Evolutionary conservation across 78 protist species (phyloP).

Genomic region (Dictyostelium firmibasis): DNA sequence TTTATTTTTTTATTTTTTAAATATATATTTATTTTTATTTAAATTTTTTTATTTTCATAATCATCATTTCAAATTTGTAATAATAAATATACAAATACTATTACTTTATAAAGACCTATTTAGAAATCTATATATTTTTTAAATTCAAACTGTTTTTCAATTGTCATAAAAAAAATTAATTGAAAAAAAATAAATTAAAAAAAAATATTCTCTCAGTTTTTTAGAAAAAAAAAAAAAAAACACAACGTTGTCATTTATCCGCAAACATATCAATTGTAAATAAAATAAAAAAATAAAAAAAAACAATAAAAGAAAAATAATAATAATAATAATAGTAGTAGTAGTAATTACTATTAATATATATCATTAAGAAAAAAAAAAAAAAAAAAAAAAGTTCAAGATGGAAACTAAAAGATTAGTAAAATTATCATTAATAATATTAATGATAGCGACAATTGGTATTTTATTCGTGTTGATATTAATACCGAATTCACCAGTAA

Average conservation of each 20-base stretch:
- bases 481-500: conserved; percentile 72
- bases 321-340: neutral
- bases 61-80: neutral
- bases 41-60: too few species aligned
- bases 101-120: too few species aligned
- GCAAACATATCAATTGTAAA: neutral
- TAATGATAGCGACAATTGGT: neutral
- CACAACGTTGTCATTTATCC: neutral
- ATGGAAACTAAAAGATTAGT: conserved; percentile 5
- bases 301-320: neutral
- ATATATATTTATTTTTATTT: too few species aligned
- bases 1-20: too few species aligned
- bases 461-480: conserved; percentile 43
- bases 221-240: neutral
- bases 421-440: neutral
- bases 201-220: too few species aligned
- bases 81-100: neutral
- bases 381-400: neutral
- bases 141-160: too few species aligned
- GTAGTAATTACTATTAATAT: too few species aligned
- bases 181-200: neutral
- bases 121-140: neutral
- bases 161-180: neutral
- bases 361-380: neutral
- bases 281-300: neutral